Base-by-base conservation (phyloP, 2,329 filamentous ascomycete genomes). In the Beauveria asiatica region DNA sequence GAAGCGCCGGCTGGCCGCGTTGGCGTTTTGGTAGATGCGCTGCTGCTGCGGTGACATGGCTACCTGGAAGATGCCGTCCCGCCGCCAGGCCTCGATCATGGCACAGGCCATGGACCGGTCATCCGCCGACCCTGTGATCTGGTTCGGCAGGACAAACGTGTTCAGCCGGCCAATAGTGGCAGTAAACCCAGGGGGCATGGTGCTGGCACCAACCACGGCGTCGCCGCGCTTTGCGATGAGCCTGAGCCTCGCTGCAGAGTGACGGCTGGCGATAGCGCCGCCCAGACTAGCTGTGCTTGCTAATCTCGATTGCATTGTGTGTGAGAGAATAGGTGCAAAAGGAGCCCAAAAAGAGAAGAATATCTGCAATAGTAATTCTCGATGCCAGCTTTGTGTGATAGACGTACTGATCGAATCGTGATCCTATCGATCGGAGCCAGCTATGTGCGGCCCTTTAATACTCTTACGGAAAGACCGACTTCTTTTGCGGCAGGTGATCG, bases 31-130 rank as follows among this genome's bases (percentile, higher is more conserved):
- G 61, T 75, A 76, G 9, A 74, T 64, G 7, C 52, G 62, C 52
- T 70, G 69, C 58, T 78, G 73, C n/a, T 61, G 21, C 27, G 65
- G 60, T 25, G 66, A 67, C 72, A 77, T 76, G 59, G 68, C 65
- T n/a, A 80, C 70, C 64, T 80, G 76, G 44, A 80, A 69, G 62
- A 80, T 79, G 44, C 77, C 77, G 49, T 79, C 76, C 1, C 68
- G 68, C 13, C 72, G 73, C 75, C 76, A 79, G 3, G 77, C 73
- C 0, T 69, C 63, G 27, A 80, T 67, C 46, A 80, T 70, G 45
- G 72, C 71, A 44, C 70, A 68, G 5, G 75, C 78, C 59, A 79
- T 67, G 5, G 68, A 68, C 42, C 63, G 62, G 62, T 79, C 72
- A 7, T 65, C 66, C 2, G 63, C 57, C 9, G 67, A 71, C 0